Base-by-base conservation (phyloP, 176 grass and related monocot genomes). In the Avena insularis region DNA sequence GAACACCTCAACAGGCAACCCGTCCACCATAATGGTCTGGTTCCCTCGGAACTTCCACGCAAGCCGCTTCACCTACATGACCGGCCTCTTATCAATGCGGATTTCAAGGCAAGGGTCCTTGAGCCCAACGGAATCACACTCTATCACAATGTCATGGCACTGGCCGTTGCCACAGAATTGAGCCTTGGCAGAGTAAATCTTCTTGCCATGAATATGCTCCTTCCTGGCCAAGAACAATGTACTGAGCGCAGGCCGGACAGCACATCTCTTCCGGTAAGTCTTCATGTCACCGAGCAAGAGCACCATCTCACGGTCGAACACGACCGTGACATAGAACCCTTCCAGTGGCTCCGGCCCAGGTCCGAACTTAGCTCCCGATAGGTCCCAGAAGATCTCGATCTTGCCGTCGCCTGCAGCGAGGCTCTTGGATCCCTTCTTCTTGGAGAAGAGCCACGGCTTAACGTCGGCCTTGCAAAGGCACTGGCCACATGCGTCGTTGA, bases 1-100 rank as follows among this genome's bases (percentile, higher is more conserved):
- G 10, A 86, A 88, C 60, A 91, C 86, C 60, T 91, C 78, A 6
- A 88, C 73, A 36, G 82, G 86, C 43, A 88, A 8, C 10, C 78
- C 71, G 5, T 91, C 90, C 14, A 91, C 89, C 40, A 87, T 38
- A 23, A 91, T 79, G 9, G 85, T 84, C 65, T 84, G 89, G 81
- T 87, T 91, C 19, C 89, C 85, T 14, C 85, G 31, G 50, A 91
- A 91, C 35, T 91, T 87, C 85, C 89, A 91, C 4, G 27, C 81
- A 12, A 91, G 68, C n/a, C 80, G 75, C 89, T 87, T 75, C 57
- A 91, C 85, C 75, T 64, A 66, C 81, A 87, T 84, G 19, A 84
- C 89, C 12, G 25, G 75, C 81, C 21, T 84, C 19, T 33, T 68
- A 21, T 91, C 85, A 7, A 91, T 21, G 49, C 67, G 80, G 53